These are phyloP conservation scores for Zoysia matrella DNA, from an alignment of 202 grass and related monocot genomes.

Conservation along the genomic window DNA sequence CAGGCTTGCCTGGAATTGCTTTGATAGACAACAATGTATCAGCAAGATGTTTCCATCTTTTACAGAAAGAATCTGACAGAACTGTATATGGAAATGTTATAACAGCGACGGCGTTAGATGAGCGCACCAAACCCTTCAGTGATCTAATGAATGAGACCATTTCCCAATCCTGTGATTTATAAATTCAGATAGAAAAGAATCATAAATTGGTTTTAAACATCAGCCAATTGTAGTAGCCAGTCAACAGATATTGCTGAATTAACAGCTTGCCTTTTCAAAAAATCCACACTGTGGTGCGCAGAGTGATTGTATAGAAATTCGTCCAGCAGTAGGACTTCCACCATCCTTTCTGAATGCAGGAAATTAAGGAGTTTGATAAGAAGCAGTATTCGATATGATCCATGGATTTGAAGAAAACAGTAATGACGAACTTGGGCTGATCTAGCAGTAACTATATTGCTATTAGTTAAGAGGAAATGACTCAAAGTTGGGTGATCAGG, in stretches of 20 bases:
- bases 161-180: slow-evolving; percentile 75
- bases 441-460: not conserved
- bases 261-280: slow-evolving; percentile 71
- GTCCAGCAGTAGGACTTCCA: slow-evolving; percentile 56
- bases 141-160: slow-evolving; percentile 89
- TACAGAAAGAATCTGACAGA: slow-evolving; percentile 72
- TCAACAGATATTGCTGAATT: not conserved
- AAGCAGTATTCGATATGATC: slow-evolving; percentile 12
- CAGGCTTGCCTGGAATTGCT: slow-evolving; percentile 72
- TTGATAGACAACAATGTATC: slow-evolving; percentile 90
- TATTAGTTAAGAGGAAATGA: not conserved
- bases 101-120: slow-evolving; percentile 74
- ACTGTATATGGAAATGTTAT: slow-evolving; percentile 72
- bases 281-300: slow-evolving; percentile 87
- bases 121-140: slow-evolving; percentile 63
- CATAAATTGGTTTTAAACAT: slow-evolving; percentile 21
- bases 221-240: slow-evolving; percentile 2
- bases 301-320: slow-evolving; percentile 89
- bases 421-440: not conserved
- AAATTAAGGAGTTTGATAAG: slow-evolving; percentile 13
- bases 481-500: not conserved
- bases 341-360: slow-evolving; percentile 67
- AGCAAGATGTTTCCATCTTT: slow-evolving; percentile 94
- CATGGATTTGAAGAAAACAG: not conserved
- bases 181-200: slow-evolving; percentile 19